Conservation (phyloP, 2,329 filamentous ascomycete genomes). For the Colletotrichum orbiculare region DNA sequence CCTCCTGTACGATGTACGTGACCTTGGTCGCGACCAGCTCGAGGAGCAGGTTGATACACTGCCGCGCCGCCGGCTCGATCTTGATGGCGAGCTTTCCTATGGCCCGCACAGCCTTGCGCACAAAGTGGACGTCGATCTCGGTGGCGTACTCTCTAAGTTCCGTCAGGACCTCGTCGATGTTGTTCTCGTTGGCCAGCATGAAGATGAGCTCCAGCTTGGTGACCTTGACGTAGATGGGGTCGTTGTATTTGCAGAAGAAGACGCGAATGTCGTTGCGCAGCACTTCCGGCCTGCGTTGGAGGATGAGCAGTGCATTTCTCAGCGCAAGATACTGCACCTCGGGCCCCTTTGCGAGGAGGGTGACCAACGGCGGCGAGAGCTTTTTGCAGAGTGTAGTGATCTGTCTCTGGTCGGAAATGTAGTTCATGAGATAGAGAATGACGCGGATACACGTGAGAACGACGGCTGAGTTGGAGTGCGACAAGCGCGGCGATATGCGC, state of each 20-base stretch:
- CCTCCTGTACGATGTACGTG: conserved; percentile 98
- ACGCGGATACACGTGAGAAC: conserved; percentile 96
- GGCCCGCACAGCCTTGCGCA: conserved; percentile 94
- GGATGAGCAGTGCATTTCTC: conserved; percentile 90
- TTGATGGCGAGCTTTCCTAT: conserved; percentile 99
- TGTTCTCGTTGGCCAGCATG: conserved; percentile 95
- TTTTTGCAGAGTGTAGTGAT: conserved; percentile 90
- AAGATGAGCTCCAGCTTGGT: conserved; percentile 99
- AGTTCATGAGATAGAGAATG: conserved; percentile 98
- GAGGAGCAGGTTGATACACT: conserved; percentile 92
- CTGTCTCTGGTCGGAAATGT: conserved; percentile 91
- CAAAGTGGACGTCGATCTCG: conserved; percentile 98
- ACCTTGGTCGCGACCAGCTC: conserved; percentile 98
- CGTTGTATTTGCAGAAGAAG: conserved; percentile 99
- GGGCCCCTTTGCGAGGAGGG: conserved; percentile 92
- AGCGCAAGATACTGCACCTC: conserved; percentile 98
- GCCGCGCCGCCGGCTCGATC: conserved; percentile 90
- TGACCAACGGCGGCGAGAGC: conserved; percentile 93
- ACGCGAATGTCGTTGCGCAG: conserved; percentile 96
- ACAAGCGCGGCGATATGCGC: conserved; percentile 92
- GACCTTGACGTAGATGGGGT: conserved; percentile 99
- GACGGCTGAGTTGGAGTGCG: conserved; percentile 96
- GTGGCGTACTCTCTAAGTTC: conserved; percentile 97
- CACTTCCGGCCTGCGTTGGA: conserved; percentile 93
- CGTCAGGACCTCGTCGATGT: conserved; percentile 94